Percentiles rank a stretch among this genome's conserved stretches.
phyloP scores from a whole-genome alignment of 78 protist genomes.

The Ministeria vibrans region DNA sequence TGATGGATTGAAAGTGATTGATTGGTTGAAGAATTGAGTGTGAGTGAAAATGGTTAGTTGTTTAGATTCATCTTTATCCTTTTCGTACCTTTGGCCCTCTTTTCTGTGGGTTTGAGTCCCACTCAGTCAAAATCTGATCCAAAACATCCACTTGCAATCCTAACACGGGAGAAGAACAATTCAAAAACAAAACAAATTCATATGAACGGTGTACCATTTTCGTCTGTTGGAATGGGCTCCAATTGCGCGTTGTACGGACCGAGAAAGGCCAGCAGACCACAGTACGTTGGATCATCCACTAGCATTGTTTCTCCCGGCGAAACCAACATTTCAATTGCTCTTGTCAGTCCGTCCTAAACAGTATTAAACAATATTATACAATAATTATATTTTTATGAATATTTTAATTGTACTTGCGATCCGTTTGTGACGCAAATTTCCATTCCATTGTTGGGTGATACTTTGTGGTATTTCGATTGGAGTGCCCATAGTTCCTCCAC shows the following conservation, averaged over 20 bases:
- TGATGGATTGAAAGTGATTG: no score
- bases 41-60: neutral
- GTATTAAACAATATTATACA: no score
- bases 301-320: neutral
- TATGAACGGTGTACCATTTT: neutral
- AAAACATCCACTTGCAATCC: neutral
- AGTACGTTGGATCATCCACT: constrained; percentile 34
- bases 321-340: constrained; percentile 24
- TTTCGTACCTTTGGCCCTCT: neutral
- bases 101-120: neutral
- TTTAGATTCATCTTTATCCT: neutral
- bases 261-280: constrained; percentile 30
- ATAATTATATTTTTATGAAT: neutral
- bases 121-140: neutral
- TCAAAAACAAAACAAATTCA: neutral
- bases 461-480: no score
- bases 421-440: neutral
- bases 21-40: neutral
- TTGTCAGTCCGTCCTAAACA: constrained; percentile 7
- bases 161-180: neutral
- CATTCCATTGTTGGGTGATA: no score
- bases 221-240: constrained; percentile 4
- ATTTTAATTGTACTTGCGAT: neutral
- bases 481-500: neutral
- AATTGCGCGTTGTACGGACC: neutral